Evolutionary conservation across 2,329 filamentous ascomycete species (phyloP).

Genomic region (Colletotrichum destructivum): DNA sequence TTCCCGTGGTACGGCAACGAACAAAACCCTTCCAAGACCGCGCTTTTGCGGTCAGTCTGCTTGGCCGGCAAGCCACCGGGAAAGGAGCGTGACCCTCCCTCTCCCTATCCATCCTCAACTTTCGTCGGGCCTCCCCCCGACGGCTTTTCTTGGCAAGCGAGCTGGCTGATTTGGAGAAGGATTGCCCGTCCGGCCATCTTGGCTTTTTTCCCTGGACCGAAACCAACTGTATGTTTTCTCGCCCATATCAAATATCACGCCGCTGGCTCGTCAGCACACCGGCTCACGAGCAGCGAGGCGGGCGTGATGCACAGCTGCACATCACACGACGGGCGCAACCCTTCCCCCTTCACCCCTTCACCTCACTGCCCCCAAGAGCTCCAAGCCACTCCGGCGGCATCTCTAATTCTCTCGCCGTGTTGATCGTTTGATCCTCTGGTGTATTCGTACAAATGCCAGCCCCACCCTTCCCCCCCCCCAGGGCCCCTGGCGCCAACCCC

Average conservation of each 20-base stretch:
- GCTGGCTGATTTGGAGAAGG: neutral
- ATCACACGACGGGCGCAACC: constrained; percentile 7
- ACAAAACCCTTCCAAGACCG: too few relatives aligned
- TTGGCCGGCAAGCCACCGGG: constrained; percentile 14
- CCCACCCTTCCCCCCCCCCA: neutral
- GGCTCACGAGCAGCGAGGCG: neutral
- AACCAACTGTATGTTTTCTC: neutral
- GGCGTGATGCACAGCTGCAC: neutral
- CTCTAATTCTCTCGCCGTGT: neutral
- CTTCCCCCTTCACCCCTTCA: neutral
- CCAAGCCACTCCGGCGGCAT: neutral
- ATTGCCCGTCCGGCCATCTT: constrained; percentile 14
- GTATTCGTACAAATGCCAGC: neutral
- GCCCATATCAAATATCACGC: neutral
- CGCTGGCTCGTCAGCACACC: constrained; percentile 6
- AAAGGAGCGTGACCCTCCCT: constrained; percentile 1
- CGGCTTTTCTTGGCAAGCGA: constrained; percentile 6
- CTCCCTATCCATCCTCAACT: too few relatives aligned
- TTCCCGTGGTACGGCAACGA: too few relatives aligned
- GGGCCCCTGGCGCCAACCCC: constrained; percentile 17
- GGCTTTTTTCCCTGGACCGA: neutral
- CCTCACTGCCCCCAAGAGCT: too few relatives aligned
- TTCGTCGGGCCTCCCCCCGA: neutral
- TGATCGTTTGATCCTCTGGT: constrained; percentile 1
- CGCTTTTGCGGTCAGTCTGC: neutral